Base-by-base conservation (phyloP, 1,284 basidiomycete genomes). In the Trichosporon asahii region DNA sequence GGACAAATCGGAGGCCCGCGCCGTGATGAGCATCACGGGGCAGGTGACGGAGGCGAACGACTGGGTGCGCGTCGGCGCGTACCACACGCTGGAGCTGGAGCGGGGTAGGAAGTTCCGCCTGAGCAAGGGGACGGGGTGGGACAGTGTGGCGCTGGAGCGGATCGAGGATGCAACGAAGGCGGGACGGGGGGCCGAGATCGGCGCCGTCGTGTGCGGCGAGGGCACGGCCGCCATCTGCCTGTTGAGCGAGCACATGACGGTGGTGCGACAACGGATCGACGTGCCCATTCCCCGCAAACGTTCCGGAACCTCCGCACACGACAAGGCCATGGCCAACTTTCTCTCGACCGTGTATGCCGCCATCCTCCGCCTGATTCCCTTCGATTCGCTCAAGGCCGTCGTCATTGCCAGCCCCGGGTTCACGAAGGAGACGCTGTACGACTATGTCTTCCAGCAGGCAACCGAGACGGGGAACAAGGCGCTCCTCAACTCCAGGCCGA, bases 381-480 rank as follows among this genome's bases (percentile, higher is more conserved):
- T 91, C 77, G 86, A 89, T 27, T 83, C 88, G 33, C 86, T 99
- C 53, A 91, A 91, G 57, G 94, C 93, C 1, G 91, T 99, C 75
- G 93, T 99, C 64, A 91, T 99, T 75, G 97, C 97, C 5, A 95
- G 93, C 73, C 96, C 97, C 5, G 97, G 96, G 0, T 98, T 97
- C 88, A 92, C 95, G 23, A 89, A 92, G 78, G 97, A 99, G 75
- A 86, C 90, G 82, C 74, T 84, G 3, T 91, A 90, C 80, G 92
- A 95, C 72, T 92, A 90, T 80, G 89, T 98, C 80, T 86, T 94
- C 77, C 86, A 88, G 33, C 93, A 97, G 84, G 93, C 95, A 0
- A 87, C 87, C 31, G 87, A 88, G 73, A 89, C 91, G 61, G 90
- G 90, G 14, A 96, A 99, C 84, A 99, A 98, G 82, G 78, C 87